Percentiles rank a stretch among this genome's conserved stretches.
Evolutionary conservation across 352 stramenopile species (phyloP).

Genomic region (Phytophthora colocasiae): DNA sequence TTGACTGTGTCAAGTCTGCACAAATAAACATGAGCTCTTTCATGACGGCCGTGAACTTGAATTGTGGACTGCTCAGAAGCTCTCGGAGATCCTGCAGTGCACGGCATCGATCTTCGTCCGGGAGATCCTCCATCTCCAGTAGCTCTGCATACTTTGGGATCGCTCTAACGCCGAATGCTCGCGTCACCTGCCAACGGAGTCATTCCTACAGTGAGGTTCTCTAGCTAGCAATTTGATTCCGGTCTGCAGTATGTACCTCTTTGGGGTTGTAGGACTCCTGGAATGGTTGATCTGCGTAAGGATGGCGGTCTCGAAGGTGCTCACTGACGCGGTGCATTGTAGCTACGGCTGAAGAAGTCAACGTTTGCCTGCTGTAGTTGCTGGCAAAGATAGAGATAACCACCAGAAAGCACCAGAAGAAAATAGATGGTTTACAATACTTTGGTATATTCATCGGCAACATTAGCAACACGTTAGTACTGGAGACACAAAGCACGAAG

Average conservation of each 20-base stretch:
- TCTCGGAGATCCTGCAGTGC: constrained; percentile 60
- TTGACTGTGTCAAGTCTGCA: constrained; percentile 53
- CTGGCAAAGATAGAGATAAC: neutral
- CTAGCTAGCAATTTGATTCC: too few relatives aligned
- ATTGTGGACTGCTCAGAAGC: constrained; percentile 65
- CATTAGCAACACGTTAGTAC: constrained; percentile 20
- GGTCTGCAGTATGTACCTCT: constrained; percentile 33
- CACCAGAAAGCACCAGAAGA: constrained; percentile 2
- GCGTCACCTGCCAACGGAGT: constrained; percentile 42
- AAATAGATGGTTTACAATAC: constrained; percentile 11
- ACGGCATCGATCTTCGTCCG: constrained; percentile 56
- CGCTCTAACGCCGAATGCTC: constrained; percentile 58
- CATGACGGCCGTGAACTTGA: constrained; percentile 57
- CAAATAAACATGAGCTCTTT: constrained; percentile 66
- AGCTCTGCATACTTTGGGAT: constrained; percentile 72
- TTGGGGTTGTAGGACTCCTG: constrained; percentile 62
- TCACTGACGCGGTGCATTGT: constrained; percentile 76
- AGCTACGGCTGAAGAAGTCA: neutral
- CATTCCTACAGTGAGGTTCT: neutral
- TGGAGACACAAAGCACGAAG: neutral
- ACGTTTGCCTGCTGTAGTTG: neutral
- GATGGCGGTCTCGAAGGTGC: constrained; percentile 65
- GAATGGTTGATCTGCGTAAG: constrained; percentile 65
- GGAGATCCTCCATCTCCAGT: constrained; percentile 59
- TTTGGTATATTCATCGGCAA: too few relatives aligned